Evolutionary conservation across 2,329 filamentous ascomycete species (phyloP), one percentile per base, ranked within the genome.

Genomic region (Mariannaea elegans): DNA sequence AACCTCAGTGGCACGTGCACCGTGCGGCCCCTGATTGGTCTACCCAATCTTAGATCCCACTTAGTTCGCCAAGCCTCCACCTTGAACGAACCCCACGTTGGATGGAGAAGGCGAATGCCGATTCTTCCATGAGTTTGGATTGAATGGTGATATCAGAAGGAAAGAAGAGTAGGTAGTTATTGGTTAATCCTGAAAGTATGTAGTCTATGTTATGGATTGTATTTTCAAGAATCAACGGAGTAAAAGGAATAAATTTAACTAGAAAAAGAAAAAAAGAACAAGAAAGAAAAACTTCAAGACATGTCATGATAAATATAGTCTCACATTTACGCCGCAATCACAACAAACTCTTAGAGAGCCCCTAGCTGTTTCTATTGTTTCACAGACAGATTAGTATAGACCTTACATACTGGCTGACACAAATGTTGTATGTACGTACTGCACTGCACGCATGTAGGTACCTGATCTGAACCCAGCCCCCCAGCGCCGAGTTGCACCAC

Each of bases 1-100:
- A 72, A 62, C 67, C 75, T 75, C 75, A 77, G 39, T 55, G 64
- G 64, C 56, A 58, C 62, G 61, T 63, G 62, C 64, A 47, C 48
- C 32, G 41, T 1, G 2, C 2, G 3, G 36, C 29, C 8, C 51
- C 44, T 57, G 57, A 70, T 71, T 71, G 68, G 68, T 47, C 41
- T 32, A 38, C 48, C 56, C 24, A 38, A 58, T 45, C 38, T 53
- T 23, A 36, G 59, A 69, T 65, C 66, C 66, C 52, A 55, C 50
- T 55, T 50, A 45, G 50, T 34, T 45, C 24, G 56, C 49, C 56
- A 59, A 59, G 56, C 50, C 36, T 46, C 24, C 49, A 45, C 50
- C 29, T 56, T 21, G 4, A n/a, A 32, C 24, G 31, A 46, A 48
- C 42, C 45, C 44, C 56, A 38, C 29, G 56, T 59, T 49, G 19